Evolutionary conservation across 2,329 filamentous ascomycete species (phyloP).

Genomic region (Alternaria rosae): DNA sequence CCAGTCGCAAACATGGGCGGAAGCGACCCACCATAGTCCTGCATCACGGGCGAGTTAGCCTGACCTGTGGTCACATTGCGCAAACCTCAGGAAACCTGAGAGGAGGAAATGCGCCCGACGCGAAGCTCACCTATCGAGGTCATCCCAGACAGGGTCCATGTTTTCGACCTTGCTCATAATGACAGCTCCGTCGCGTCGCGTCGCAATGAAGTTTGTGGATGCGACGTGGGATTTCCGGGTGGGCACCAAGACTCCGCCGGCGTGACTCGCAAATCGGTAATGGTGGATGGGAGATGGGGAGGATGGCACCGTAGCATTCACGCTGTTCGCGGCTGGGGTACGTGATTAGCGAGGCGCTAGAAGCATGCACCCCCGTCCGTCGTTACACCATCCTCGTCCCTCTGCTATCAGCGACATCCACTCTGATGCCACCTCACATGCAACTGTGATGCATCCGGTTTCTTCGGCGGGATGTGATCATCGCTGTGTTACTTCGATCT

Average conservation of each 20-base stretch:
- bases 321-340: conserved; percentile 28
- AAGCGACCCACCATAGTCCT: conserved; percentile 54
- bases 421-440: conserved; percentile 42
- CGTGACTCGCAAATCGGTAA: conserved; percentile 45
- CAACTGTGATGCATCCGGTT: conserved; percentile 23
- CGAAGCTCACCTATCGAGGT: conserved; percentile 73
- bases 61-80: conserved; percentile 33
- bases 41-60: conserved; percentile 49
- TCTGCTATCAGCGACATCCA: conserved; percentile 31
- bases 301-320: conserved; percentile 48
- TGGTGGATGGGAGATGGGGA: conserved; percentile 39
- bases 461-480: conserved; percentile 21
- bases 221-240: conserved; percentile 32
- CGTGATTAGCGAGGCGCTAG: conserved; percentile 31
- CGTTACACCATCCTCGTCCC: conserved; percentile 31
- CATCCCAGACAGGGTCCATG: conserved; percentile 68
- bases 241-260: conserved; percentile 38
- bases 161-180: conserved; percentile 56
- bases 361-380: conserved; percentile 20
- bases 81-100: conserved; percentile 22
- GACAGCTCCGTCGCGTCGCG: conserved; percentile 57
- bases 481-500: conserved; percentile 38
- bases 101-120: conserved; percentile 17
- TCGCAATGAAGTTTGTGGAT: conserved; percentile 22
- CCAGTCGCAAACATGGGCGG: conserved; percentile 22